A percentile compares a stretch with the other conserved stretches of the same genome.
Conservation (phyloP, 1,284 basidiomycete genomes). For the Hypsizygus ulmarius region DNA sequence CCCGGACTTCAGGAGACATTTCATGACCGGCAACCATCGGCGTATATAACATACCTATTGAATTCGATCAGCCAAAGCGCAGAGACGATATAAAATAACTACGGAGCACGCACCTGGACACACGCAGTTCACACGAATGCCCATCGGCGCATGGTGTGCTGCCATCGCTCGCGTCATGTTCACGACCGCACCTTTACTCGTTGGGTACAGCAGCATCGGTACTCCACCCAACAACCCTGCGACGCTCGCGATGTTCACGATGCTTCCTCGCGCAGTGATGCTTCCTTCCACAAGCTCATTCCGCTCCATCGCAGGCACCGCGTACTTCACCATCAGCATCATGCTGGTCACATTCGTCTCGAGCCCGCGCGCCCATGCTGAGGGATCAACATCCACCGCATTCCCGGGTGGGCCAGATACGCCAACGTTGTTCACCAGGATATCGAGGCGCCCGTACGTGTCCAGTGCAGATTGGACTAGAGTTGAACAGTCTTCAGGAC, state of each 20-base stretch:
- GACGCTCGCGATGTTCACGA: constrained; percentile 36
- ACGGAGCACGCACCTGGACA: constrained; percentile 31
- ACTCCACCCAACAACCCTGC: constrained; percentile 34
- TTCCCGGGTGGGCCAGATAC: constrained; percentile 35
- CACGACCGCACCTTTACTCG: constrained; percentile 38
- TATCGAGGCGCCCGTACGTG: constrained; percentile 34
- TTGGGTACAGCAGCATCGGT: constrained; percentile 36
- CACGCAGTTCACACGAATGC: constrained; percentile 40
- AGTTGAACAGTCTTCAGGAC: constrained; percentile 30
- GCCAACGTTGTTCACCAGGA: constrained; percentile 40
- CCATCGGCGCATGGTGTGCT: constrained; percentile 34
- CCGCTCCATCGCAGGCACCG: constrained; percentile 35
- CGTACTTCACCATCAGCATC: constrained; percentile 37
- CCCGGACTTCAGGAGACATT: constrained; percentile 33
- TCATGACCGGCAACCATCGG: constrained; percentile 36
- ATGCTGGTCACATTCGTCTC: constrained; percentile 36
- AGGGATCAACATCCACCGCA: constrained; percentile 32
- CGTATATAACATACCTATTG: constrained; percentile 33
- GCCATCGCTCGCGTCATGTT: constrained; percentile 43
- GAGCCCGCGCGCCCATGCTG: constrained; percentile 30
- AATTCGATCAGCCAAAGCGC: not conserved
- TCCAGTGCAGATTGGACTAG: constrained; percentile 29
- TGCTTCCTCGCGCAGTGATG: constrained; percentile 27
- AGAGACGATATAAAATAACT: not conserved
- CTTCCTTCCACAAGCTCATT: constrained; percentile 27